Evolutionary conservation across 495 filamentous ascomycete species (phyloP).

Genomic region (Podospora pseudoanserina): DNA sequence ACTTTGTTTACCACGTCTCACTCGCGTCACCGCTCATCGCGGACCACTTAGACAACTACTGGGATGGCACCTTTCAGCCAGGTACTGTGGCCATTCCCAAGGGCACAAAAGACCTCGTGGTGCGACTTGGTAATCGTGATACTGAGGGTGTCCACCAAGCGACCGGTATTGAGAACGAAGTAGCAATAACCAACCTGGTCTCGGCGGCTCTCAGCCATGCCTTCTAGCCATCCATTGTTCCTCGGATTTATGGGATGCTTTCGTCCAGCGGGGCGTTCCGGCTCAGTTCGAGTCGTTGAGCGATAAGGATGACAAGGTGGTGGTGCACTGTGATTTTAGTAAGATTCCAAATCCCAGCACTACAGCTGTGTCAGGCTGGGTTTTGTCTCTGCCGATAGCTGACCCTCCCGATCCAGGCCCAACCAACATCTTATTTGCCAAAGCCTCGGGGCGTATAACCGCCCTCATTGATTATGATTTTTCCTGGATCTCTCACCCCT

Average conservation of each 20-base stretch:
- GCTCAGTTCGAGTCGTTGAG: conserved; percentile 5
- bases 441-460: conserved; percentile 5
- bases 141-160: conserved; percentile 6
- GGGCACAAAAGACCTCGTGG: conserved; percentile 8
- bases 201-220: conserved; percentile 1
- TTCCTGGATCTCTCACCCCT: conserved; percentile 8
- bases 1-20: conserved; percentile 34
- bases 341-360: neutral
- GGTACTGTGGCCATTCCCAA: conserved; percentile 6
- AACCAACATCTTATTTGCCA: conserved; percentile 13
- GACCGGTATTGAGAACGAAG: conserved; percentile 11
- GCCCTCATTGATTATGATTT: conserved; percentile 14
- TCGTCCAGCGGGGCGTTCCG: conserved; percentile 3
- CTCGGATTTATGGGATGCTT: conserved; percentile 11
- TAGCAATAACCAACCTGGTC: conserved; percentile 10
- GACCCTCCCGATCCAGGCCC: neutral
- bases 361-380: neutral
- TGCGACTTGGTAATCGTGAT: conserved; percentile 9
- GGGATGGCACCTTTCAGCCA: neutral
- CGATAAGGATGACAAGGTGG: neutral
- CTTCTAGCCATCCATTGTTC: conserved; percentile 9
- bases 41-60: neutral
- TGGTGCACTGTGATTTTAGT: conserved; percentile 11
- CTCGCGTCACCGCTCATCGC: conserved; percentile 11
- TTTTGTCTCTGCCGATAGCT: neutral